Evolutionary conservation across 805 yeast species (phyloP).

Genomic region (Yarrowia deformans): DNA sequence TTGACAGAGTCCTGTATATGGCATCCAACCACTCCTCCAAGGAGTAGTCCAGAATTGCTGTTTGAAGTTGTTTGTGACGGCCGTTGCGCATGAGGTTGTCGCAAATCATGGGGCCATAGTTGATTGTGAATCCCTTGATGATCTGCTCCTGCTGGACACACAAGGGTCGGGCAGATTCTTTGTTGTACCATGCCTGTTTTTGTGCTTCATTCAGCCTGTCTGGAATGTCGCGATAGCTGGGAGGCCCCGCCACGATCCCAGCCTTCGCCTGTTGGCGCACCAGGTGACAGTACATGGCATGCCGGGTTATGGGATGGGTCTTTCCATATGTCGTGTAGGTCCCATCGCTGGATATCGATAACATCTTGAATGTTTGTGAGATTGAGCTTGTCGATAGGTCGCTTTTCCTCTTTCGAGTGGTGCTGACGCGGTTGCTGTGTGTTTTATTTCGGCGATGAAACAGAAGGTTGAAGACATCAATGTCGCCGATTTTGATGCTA

Average conservation of each 20-base stretch:
- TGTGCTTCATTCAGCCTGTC: background rate
- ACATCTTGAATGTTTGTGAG: background rate
- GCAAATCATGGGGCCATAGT: slow-evolving; percentile 5
- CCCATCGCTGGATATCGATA: background rate
- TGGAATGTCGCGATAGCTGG: background rate
- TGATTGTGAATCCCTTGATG: background rate
- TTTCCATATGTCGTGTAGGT: background rate
- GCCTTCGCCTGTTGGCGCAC: background rate
- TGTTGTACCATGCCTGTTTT: background rate
- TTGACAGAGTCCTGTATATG: background rate
- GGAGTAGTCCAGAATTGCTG: slow-evolving; percentile 12
- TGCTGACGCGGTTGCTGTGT: no score
- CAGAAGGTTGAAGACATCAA: no score
- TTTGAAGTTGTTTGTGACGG: background rate
- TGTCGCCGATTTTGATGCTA: no score
- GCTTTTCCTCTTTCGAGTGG: no score
- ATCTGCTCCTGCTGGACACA: background rate
- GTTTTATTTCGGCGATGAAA: no score
- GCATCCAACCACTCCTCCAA: slow-evolving; percentile 13
- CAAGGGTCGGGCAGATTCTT: background rate
- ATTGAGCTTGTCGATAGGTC: no score
- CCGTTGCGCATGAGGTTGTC: background rate
- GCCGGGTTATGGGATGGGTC: background rate
- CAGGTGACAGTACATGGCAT: slow-evolving; percentile 1
- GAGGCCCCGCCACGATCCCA: background rate